A percentile compares a stretch with the other conserved stretches of the same genome.
Conservation (phyloP, 768 basidiomycete species). For the Floccularia luteovirens region DNA sequence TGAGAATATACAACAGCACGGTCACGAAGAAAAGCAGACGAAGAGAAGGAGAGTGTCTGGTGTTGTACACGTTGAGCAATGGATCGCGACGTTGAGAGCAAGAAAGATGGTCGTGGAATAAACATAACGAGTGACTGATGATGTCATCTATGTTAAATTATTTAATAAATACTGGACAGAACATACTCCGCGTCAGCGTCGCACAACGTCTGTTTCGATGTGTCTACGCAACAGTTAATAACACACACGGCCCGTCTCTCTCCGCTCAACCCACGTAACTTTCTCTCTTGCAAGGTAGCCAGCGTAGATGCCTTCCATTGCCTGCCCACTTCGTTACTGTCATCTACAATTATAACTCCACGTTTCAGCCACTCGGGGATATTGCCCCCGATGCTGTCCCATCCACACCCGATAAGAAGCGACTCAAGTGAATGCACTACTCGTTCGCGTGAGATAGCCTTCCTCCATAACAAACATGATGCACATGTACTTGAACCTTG, state of each 20-base stretch:
- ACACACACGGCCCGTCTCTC: conserved; percentile 6
- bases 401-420: conserved; percentile 40
- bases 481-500: too few relatives aligned
- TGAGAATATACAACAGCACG: conserved; percentile 61
- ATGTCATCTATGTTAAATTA: too few relatives aligned
- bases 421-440: conserved; percentile 36
- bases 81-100: neutral
- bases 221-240: conserved; percentile 2
- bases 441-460: conserved; percentile 20
- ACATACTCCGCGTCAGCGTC: too few relatives aligned
- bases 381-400: conserved; percentile 12
- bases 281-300: conserved; percentile 7
- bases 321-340: conserved; percentile 10
- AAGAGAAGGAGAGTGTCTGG: conserved; percentile 17
- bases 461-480: conserved; percentile 20
- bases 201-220: neutral
- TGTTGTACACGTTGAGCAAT: neutral
- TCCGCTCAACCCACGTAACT: neutral
- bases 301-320: conserved; percentile 7
- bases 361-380: conserved; percentile 9
- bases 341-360: conserved; percentile 32
- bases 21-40: conserved; percentile 24
- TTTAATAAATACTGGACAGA: too few relatives aligned
- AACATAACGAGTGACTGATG: conserved; percentile 1
- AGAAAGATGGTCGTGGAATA: conserved; percentile 1